These are phyloP conservation scores for Penicillium sumatraense DNA, from an alignment of 2,329 filamentous ascomycete species.

Conservation along the genomic window DNA sequence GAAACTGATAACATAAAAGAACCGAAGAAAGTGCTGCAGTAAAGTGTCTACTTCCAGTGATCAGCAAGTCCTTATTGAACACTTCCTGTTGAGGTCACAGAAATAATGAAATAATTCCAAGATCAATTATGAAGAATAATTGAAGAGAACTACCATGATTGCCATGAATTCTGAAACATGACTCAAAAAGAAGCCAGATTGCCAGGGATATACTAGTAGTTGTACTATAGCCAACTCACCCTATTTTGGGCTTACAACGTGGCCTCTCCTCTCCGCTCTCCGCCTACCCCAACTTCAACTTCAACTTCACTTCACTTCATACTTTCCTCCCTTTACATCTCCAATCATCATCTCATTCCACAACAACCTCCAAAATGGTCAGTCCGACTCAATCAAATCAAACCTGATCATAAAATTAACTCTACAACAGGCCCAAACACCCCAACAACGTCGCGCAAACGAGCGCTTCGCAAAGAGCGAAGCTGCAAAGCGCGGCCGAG, in stretches of 20 bases:
- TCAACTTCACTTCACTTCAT: not conserved
- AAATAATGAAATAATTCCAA: too few species aligned
- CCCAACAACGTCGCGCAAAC: conserved; percentile 68
- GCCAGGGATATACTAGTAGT: not conserved
- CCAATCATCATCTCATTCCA: not conserved
- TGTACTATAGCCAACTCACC: too few species aligned
- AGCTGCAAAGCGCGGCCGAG: conserved; percentile 64
- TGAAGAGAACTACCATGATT: too few species aligned
- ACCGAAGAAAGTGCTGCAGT: too few species aligned
- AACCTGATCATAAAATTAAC: not conserved
- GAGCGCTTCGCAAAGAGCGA: conserved; percentile 63
- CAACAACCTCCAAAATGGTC: not conserved
- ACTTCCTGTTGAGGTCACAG: too few species aligned
- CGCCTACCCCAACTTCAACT: not conserved
- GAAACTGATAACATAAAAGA: too few species aligned
- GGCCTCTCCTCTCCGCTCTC: not conserved
- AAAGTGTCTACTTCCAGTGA: too few species aligned
- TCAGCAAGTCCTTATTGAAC: too few species aligned
- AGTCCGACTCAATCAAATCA: not conserved
- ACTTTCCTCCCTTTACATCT: not conserved
- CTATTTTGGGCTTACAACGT: conserved; percentile 1
- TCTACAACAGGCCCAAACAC: conserved; percentile 61
- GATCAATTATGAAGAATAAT: too few species aligned
- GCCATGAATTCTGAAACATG: too few species aligned
- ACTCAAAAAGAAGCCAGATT: not conserved